Base-by-base conservation (phyloP, 2,329 filamentous ascomycete species). In the Xylariaceae sp. region DNA sequence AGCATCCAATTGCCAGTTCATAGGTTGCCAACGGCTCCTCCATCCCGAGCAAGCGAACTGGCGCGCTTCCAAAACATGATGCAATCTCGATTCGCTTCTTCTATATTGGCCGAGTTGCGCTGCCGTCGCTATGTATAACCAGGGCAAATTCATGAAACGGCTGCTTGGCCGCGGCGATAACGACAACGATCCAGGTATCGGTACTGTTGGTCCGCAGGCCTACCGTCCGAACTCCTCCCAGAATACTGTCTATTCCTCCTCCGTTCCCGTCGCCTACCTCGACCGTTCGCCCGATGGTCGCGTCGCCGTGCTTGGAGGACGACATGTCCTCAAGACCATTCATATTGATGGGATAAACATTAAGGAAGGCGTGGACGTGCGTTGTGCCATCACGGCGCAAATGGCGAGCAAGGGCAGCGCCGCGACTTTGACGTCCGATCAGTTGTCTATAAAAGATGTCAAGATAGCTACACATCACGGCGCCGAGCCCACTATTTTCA, bases 371-470 rank as follows among this genome's bases (percentile, higher is more conserved):
- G 69, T 84, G 59, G 84, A 88, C 67, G 68, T 88, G 59, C 80
- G 84, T 57, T 76, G 81, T 11, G 75, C 80, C 15, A 85, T 88
- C 59, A 76, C 76, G 11, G 74, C 79, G 9, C 80, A 82, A 60
- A 74, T 76, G 3, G 72, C 78, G 30, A 73, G 75, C 51, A 77
- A 78, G 55, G 72, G 73, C 4, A 77, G 73, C 53, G 73, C 71
- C 2, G 63, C 69, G 1, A 69, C 71, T n/a, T 73, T 76, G 0
- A 72, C 72, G 6, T 69, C 76, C 52, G 84, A 88, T 61, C 84
- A 87, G 70, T 76, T 87, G 53, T 85, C 84, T 41, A 86, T 88
- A 63, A 81, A 82, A 65, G 82, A 86, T 61, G 83, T 85, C 53
- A 84, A 83, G 68, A 84, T 84, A 79, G 76, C 76, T 5, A 68